Evolutionary conservation across 2,329 filamentous ascomycete genomes (phyloP), one percentile per base, ranked within the genome.

Genomic region (Pezizomycotina sp.): DNA sequence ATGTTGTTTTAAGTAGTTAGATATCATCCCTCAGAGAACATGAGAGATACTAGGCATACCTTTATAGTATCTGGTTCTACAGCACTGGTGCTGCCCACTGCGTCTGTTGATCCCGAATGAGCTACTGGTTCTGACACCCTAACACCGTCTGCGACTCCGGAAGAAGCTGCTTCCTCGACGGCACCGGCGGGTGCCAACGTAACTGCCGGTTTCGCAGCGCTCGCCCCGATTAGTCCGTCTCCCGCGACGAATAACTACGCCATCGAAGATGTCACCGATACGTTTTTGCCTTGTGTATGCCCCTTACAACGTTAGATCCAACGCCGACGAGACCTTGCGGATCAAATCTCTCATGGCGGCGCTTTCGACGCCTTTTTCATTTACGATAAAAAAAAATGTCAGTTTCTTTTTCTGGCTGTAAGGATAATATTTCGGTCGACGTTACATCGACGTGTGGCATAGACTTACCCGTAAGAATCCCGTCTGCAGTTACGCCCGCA

Each of bases 231-330:
- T 15, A 27, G 6, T 5, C 26, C 26, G 13, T 29, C n/a, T 13
- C 7, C 16, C 8, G 5, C 27, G n/a, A 15, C 5, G n/a, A n/a
- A 29, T 29, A 18, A 18, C 27, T 9, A 29, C n/a, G 9, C 27
- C 27, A 13, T 29, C 27, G 13, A 29, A 29, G 4, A 29, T 29
- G 13, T 29, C 27, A 8, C 27, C 27, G 13, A 16, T 29, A 10
- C 16, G 16, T 29, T 13, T 29, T 18, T 5, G 14, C 27, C 13
- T 29, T 29, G 9, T 29, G 14, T 9, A 29, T 29, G n/a, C 13
- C 27, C n/a, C 20, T 29, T 5, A 29, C 27, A 4, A 13, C n/a
- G n/a, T 6, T 29, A 18, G 27, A 7, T 4, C 27, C 27, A 4
- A 29, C 27, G n/a, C 27, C 26, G n/a, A 13, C 27, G 10, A 29